These are phyloP conservation scores for Lentinus tigrinus DNA, from an alignment of 768 basidiomycete species.

Conservation along the genomic window DNA sequence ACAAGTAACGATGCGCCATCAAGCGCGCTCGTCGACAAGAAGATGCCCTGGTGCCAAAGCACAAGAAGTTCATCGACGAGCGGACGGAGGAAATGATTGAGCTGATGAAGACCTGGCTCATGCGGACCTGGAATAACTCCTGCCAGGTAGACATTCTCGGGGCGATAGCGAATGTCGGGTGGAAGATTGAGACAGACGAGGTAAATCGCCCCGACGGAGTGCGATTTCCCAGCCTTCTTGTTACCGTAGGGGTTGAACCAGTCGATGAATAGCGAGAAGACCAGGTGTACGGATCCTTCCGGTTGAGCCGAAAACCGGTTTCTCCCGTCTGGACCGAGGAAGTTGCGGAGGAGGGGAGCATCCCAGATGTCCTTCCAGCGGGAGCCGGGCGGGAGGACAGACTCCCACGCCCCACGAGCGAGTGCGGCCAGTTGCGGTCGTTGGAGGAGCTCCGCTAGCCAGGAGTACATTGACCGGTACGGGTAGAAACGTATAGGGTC, in stretches of 20 bases:
- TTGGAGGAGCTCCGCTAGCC: constrained; percentile 15
- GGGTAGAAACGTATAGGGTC: not conserved
- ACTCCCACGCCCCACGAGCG: not conserved
- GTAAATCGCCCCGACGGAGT: constrained; percentile 21
- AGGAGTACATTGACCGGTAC: constrained; percentile 8
- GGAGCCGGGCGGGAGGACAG: not conserved
- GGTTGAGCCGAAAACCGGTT: not conserved
- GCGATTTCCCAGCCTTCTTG: constrained; percentile 8
- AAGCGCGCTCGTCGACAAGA: constrained; percentile 24
- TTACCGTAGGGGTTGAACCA: constrained; percentile 19
- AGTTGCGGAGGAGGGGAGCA: constrained; percentile 5
- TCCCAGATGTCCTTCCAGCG: constrained; percentile 17
- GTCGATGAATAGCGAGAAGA: constrained; percentile 14
- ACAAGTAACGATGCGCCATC: constrained; percentile 28
- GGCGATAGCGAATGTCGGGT: constrained; percentile 16
- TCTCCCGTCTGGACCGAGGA: constrained; percentile 12
- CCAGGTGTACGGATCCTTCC: constrained; percentile 8
- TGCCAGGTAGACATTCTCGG: constrained; percentile 40
- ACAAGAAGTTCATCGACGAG: constrained; percentile 36
- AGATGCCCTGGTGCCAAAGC: constrained; percentile 35
- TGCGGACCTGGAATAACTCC: constrained; percentile 42
- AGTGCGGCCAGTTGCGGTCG: constrained; percentile 10
- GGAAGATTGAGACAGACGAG: constrained; percentile 29
- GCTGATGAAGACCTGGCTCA: constrained; percentile 31
- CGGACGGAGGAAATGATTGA: constrained; percentile 40